These are phyloP conservation scores for Senna tora DNA, from an alignment of 306 rosid genomes.

Conservation along the genomic window DNA sequence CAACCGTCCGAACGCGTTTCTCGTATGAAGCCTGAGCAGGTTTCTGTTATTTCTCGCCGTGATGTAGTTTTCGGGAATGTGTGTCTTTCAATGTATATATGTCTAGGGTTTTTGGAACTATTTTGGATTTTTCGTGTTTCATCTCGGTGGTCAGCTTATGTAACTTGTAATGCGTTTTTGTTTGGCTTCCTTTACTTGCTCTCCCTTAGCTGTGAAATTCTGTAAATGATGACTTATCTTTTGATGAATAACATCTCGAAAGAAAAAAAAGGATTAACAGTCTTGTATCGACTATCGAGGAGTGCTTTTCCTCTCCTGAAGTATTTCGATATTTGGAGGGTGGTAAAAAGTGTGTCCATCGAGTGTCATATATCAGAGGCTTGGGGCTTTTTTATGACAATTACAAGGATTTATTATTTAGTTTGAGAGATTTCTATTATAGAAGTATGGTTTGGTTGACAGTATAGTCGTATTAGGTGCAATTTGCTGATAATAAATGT, in stretches of 20 bases:
- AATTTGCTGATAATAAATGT: conserved; percentile 15
- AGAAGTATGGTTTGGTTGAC: conserved; percentile 12
- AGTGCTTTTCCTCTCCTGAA: neutral
- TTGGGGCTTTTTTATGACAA: conserved; percentile 1
- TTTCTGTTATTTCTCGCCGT: neutral
- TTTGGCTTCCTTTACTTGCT: neutral
- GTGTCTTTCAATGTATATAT: neutral
- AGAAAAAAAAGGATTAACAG: neutral
- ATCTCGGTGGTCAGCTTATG: neutral
- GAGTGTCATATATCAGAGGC: neutral
- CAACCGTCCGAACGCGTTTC: conserved; percentile 86
- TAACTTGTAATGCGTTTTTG: neutral
- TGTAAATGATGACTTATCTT: neutral
- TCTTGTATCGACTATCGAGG: neutral
- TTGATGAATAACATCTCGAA: neutral
- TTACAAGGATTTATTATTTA: neutral
- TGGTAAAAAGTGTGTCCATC: neutral
- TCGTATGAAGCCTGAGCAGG: conserved; percentile 74
- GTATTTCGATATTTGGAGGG: neutral
- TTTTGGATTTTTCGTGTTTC: conserved; percentile 2
- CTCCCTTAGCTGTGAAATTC: neutral
- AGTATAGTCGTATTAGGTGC: conserved; percentile 4
- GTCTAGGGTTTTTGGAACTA: conserved; percentile 39
- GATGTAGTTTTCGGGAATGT: neutral
- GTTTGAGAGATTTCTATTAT: conserved; percentile 29